Base-by-base conservation (phyloP, 2,329 filamentous ascomycete species). In the Monilinia fructicola region DNA sequence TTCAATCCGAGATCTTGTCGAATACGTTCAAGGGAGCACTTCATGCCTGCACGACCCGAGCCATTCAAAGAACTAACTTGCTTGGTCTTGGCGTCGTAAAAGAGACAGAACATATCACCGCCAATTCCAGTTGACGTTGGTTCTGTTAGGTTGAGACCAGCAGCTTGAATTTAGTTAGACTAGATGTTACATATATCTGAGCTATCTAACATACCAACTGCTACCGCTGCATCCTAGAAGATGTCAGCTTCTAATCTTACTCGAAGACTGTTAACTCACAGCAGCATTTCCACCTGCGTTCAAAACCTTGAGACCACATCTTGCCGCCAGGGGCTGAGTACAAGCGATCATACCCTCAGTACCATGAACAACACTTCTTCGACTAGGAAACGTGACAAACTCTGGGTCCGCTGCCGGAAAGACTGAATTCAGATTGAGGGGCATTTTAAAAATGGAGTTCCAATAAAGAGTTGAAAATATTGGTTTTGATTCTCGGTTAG, bases 61-160 rank as follows among this genome's bases (percentile, higher is more conserved):
- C 93, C 95, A 78, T 99, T 99, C 78, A 98, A 81, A 12, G 93
- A 91, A 65, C 88, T 89, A 11, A 98, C 89, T 70, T 90, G 90
- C 75, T 90, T 90, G 0, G 89, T 91, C 72, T 89, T 70, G 18
- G 70, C 67, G 63, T 71, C 67, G 26, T 68, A 71, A 44, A 64
- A 71, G 6, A 71, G 68, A 63, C 69, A 70, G 26, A 71, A 71
- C 88, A 97, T 93, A 79, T 99, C 95, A 69, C 95, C 95, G 67
- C 95, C 95, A 68, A 99, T 97, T 52, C 95, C 95, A 0, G 95
- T 98, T 7, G 91, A 95, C 67, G 88, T 88, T 10, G 95, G 95
- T 76, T 99, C 95, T 0, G 94, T 97, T 76, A 98, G 86, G 79
- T 97, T 98, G 66, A 99, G 83, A 6, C 88, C 93, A 42, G 95